These are phyloP conservation scores for Paramecium sexaurelia DNA, from an alignment of 73 alveolate genomes.

Conservation along the genomic window DNA sequence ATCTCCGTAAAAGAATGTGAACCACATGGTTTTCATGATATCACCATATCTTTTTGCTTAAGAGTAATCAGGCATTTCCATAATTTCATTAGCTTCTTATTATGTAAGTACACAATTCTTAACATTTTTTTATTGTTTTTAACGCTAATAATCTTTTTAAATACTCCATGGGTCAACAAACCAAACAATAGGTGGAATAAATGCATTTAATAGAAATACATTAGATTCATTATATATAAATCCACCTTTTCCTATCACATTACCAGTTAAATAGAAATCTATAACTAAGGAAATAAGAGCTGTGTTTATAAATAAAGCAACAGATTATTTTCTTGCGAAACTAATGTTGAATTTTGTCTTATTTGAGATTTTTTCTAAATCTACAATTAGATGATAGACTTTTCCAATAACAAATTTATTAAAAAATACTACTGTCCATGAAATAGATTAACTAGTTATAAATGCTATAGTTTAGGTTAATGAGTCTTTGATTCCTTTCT, in stretches of 20 bases:
- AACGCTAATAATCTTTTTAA: slow-evolving; percentile 40
- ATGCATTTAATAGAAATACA: slow-evolving; percentile 53
- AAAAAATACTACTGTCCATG: slow-evolving; percentile 34
- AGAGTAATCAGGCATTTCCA: slow-evolving; percentile 65
- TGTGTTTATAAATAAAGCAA: slow-evolving; percentile 53
- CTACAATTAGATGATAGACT: slow-evolving; percentile 50
- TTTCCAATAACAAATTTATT: slow-evolving; percentile 54
- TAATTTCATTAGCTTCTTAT: slow-evolving; percentile 42
- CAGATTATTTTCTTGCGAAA: slow-evolving; percentile 38
- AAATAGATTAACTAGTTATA: slow-evolving; percentile 46
- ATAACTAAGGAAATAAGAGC: slow-evolving; percentile 54
- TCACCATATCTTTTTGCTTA: slow-evolving; percentile 64
- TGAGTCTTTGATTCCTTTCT: not conserved
- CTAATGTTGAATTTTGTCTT: slow-evolving; percentile 51
- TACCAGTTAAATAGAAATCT: slow-evolving; percentile 51
- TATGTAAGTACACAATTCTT: slow-evolving; percentile 48
- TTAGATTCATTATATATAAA: slow-evolving; percentile 58
- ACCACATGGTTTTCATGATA: slow-evolving; percentile 68
- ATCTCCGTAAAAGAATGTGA: slow-evolving; percentile 62
- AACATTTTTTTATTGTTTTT: not conserved
- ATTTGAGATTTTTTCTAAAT: slow-evolving; percentile 55
- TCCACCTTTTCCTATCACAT: slow-evolving; percentile 59
- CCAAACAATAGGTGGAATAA: slow-evolving; percentile 63
- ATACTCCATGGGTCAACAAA: slow-evolving; percentile 62
- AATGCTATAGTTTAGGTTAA: slow-evolving; percentile 23